phyloP scores from a whole-genome alignment of 805 yeast species.

The Yarrowia hollandica region DNA sequence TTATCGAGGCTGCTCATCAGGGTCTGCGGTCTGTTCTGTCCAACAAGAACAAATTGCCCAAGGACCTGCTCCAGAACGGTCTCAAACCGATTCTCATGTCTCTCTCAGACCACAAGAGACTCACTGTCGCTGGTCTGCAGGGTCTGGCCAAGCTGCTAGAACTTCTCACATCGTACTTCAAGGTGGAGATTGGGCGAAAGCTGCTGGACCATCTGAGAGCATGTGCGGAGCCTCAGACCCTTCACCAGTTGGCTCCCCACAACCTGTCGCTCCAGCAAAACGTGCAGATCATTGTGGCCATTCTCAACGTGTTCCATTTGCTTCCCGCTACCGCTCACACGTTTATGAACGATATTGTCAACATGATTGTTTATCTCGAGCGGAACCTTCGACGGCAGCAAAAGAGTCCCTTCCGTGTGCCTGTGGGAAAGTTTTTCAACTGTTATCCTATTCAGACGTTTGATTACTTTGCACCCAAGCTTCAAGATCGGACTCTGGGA shows the following conservation, averaged over 20 bases:
- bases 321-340: constrained; percentile 90
- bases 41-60: constrained; percentile 86
- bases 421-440: constrained; percentile 81
- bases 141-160: constrained; percentile 87
- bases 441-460: constrained; percentile 76
- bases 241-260: constrained; percentile 74
- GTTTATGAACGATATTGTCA: constrained; percentile 82
- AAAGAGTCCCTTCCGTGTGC: constrained; percentile 85
- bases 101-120: constrained; percentile 85
- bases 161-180: constrained; percentile 84
- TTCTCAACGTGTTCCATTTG: constrained; percentile 85
- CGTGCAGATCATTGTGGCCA: constrained; percentile 84
- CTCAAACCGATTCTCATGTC: constrained; percentile 94
- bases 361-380: constrained; percentile 74
- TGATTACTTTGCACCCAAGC: constrained; percentile 65
- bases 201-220: constrained; percentile 90
- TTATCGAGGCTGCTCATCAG: constrained; percentile 88
- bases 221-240: constrained; percentile 83
- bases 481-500: constrained; percentile 64
- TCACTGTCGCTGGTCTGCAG: constrained; percentile 86
- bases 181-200: constrained; percentile 94
- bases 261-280: constrained; percentile 79
- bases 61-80: constrained; percentile 92
- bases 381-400: constrained; percentile 80
- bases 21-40: constrained; percentile 82